A percentile compares a stretch with the other conserved stretches of the same genome.
phyloP scores from a whole-genome alignment of 331 rosid genomes.

The Quercus phellos region DNA sequence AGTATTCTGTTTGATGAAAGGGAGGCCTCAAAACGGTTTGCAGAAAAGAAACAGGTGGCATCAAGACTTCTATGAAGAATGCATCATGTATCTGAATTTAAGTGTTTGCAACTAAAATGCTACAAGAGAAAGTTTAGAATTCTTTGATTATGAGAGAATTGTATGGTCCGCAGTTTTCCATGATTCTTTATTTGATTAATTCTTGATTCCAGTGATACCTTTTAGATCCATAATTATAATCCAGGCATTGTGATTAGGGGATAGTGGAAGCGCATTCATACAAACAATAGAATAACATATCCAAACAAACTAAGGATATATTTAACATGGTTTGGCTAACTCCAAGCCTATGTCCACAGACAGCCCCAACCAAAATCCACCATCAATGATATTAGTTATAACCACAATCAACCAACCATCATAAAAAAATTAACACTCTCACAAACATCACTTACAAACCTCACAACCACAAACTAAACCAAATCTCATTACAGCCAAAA shows the following conservation, averaged over 20 bases:
- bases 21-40: not conserved
- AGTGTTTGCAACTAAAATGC: not conserved
- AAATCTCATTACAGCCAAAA: too few relatives aligned
- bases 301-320: too few relatives aligned
- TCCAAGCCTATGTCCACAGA: too few relatives aligned
- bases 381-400: too few relatives aligned
- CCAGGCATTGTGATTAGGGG: not conserved
- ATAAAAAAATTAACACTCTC: too few relatives aligned
- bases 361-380: too few relatives aligned
- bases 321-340: too few relatives aligned
- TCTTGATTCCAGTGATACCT: not conserved
- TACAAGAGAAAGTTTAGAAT: not conserved
- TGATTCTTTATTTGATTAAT: not conserved
- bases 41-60: not conserved
- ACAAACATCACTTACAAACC: too few relatives aligned
- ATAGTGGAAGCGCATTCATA: too few relatives aligned
- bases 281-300: too few relatives aligned
- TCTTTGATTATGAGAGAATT: not conserved
- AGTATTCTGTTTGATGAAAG: not conserved
- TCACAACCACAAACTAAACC: too few relatives aligned
- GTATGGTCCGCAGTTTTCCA: not conserved
- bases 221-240: not conserved
- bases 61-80: not conserved
- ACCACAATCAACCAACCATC: too few relatives aligned
- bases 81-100: not conserved